phyloP scores from a whole-genome alignment of 495 filamentous ascomycete species.

The Talaromyces liani region DNA sequence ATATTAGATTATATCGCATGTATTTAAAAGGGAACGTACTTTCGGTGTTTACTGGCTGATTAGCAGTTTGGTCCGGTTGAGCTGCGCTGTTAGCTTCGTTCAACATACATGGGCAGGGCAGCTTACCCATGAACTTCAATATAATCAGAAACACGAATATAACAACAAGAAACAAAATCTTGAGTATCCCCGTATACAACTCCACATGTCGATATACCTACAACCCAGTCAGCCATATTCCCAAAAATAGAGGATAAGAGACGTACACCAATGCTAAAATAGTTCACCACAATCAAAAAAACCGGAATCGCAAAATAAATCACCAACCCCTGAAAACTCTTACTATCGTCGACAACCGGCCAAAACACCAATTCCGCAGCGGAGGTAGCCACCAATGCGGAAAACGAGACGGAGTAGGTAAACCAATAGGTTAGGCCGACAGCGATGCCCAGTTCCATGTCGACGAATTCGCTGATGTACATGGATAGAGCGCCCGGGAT shows the following conservation, averaged over 20 bases:
- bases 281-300: conserved; percentile 25
- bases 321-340: conserved; percentile 20
- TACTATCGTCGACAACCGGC: conserved; percentile 12
- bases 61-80: neutral
- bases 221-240: neutral
- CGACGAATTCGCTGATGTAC: conserved; percentile 42
- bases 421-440: conserved; percentile 45
- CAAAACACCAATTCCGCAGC: conserved; percentile 33
- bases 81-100: neutral
- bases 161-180: conserved; percentile 24
- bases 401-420: conserved; percentile 34
- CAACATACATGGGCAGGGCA: neutral
- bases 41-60: neutral
- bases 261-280: conserved; percentile 23
- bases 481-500: conserved; percentile 38
- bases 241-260: neutral
- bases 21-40: conserved; percentile 5
- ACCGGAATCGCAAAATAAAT: conserved; percentile 24
- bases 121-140: conserved; percentile 28
- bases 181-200: conserved; percentile 28
- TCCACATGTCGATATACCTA: conserved; percentile 34
- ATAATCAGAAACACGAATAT: conserved; percentile 23
- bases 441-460: conserved; percentile 37
- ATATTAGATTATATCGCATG: neutral
- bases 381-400: conserved; percentile 29